Conservation (phyloP, 805 yeast species). For the Metschnikowia lunata region DNA sequence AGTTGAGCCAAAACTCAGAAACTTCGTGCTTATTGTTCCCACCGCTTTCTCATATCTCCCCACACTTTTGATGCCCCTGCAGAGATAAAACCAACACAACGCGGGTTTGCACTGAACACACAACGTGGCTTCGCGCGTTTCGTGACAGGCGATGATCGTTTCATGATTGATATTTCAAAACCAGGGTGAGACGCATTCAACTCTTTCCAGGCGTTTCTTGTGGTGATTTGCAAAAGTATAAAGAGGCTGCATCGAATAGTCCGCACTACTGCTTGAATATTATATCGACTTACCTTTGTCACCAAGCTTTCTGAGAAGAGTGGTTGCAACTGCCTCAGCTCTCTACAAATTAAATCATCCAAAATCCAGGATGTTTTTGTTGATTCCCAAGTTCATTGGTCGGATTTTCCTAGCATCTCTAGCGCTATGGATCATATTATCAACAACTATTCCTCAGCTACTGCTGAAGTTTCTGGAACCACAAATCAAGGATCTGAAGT, state of each 20-base stretch:
- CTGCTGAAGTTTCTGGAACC: conserved; percentile 25
- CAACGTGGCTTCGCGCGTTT: not conserved
- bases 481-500: conserved; percentile 25
- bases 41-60: too few species aligned
- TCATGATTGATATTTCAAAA: not conserved
- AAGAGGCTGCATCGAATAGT: too few species aligned
- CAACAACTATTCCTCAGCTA: conserved; percentile 39
- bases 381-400: conserved; percentile 8
- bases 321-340: too few species aligned
- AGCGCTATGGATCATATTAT: conserved; percentile 33
- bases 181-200: too few species aligned
- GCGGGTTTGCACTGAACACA: not conserved
- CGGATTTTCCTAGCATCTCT: conserved; percentile 24
- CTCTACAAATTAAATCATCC: too few species aligned
- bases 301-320: too few species aligned
- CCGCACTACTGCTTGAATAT: too few species aligned
- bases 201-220: too few species aligned
- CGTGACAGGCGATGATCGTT: not conserved
- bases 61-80: not conserved
- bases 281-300: too few species aligned
- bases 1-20: too few species aligned
- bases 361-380: conserved; percentile 6
- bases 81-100: not conserved
- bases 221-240: too few species aligned
- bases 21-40: too few species aligned